Evolutionary conservation across 208 protist species (phyloP), one percentile per base, ranked within the genome.

Genomic region (Blastocrithidia nonstop): DNA sequence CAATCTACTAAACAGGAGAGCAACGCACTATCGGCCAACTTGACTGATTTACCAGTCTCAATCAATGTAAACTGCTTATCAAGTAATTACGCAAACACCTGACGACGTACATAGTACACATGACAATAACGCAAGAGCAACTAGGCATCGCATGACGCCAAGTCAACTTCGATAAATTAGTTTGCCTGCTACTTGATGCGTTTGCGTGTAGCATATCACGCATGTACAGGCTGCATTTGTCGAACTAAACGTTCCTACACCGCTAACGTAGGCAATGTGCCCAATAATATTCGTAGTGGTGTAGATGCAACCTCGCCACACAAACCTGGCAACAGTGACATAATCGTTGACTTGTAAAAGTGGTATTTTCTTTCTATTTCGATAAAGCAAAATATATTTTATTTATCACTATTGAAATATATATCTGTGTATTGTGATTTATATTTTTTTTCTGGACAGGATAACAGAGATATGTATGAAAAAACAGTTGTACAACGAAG

Each of bases 171-270:
- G 20, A 93, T 66, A 45, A 85, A 93, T 48, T 87, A 73, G 46
- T 74, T 93, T 27, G 73, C 77, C 54, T 88, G 79, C 64, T 93
- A 78, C 57, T 82, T 86, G 27, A 93, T 72, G 17, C 71, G 75
- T 57, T 83, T 86, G 24, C 84, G 72, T 1, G 66, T 78, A 15
- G 61, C 61, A 50, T 87, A 88, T 79, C 84, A 93, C 32, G 84
- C 62, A 51, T 77, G 74, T 8, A 93, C 73, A 6, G 79, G 57
- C 50, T 87, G 78, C 39, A 88, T 26, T 33, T 93, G 78, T 2
- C 84, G 60, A 11, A 87, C 46, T 41, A 88, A 75, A 21, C 79
- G 68, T 57, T 88, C 66, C 40, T 88, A 76, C 40, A 93, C 56
- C 3, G 64, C 53, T 3, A 85, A 61, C 4, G 38, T 51, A 3